These are phyloP conservation scores for Pseudogymnoascus sp. DNA, from an alignment of 2,329 filamentous ascomycete species.

Conservation along the genomic window DNA sequence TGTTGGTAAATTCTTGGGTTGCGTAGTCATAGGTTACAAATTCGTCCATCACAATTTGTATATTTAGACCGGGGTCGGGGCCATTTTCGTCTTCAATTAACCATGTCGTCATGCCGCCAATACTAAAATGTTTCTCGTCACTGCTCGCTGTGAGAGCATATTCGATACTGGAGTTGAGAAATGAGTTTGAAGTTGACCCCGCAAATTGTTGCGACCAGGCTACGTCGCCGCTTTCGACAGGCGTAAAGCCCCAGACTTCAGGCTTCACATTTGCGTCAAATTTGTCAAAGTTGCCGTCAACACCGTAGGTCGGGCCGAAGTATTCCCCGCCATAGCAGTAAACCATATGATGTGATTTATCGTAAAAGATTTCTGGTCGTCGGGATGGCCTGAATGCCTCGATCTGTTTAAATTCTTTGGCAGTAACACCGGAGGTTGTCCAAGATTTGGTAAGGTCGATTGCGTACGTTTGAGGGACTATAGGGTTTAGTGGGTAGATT, in stretches of 20 bases:
- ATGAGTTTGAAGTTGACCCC: conserved; percentile 6
- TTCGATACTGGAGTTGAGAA: neutral
- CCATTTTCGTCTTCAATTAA: too few relatives aligned
- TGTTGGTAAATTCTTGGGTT: conserved; percentile 11
- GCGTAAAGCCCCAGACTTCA: conserved; percentile 13
- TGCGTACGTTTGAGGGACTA: conserved; percentile 11
- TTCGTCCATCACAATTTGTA: conserved; percentile 8
- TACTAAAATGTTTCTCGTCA: neutral
- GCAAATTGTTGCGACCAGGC: conserved; percentile 10
- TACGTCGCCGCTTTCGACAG: conserved; percentile 2
- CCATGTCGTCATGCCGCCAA: neutral
- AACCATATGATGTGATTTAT: conserved; percentile 10
- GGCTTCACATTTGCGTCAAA: neutral
- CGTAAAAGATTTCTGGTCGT: conserved; percentile 13
- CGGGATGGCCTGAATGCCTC: neutral
- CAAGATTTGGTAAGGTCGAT: conserved; percentile 13
- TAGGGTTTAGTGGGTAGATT: neutral
- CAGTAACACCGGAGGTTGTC: conserved; percentile 7
- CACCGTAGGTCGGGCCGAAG: conserved; percentile 7
- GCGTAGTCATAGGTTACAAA: conserved; percentile 12
- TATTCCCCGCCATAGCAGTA: conserved; percentile 11
- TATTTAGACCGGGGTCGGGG: neutral
- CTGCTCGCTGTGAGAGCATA: neutral
- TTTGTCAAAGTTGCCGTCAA: neutral
- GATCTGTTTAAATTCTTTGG: neutral